phyloP scores from a whole-genome alignment of 306 rosid genomes.

The Quercus suber region DNA sequence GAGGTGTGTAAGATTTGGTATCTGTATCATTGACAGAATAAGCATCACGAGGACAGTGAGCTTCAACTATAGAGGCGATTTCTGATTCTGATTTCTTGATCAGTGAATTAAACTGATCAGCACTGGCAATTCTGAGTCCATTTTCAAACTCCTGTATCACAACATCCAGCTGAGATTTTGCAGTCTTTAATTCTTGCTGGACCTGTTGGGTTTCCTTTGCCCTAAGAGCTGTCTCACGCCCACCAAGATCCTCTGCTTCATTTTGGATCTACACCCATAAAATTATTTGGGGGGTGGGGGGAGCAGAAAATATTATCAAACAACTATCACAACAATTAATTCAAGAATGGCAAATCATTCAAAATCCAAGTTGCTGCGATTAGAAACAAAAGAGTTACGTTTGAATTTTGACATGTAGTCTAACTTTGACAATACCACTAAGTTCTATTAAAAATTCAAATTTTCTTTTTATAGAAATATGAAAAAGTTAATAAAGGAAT shows the following conservation, averaged over 20 bases:
- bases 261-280: constrained; percentile 56
- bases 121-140: constrained; percentile 44
- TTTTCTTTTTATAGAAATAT: not conserved
- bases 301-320: constrained; percentile 15
- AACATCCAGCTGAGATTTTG: constrained; percentile 63
- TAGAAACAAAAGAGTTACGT: not conserved
- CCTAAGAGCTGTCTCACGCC: constrained; percentile 61
- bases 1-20: constrained; percentile 51
- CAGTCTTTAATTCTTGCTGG: constrained; percentile 53
- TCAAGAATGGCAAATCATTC: not conserved
- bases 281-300: not conserved
- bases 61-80: constrained; percentile 64
- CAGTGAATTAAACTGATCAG: constrained; percentile 51
- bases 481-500: not conserved
- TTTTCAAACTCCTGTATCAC: constrained; percentile 63
- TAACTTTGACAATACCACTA: not conserved
- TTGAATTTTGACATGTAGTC: not conserved
- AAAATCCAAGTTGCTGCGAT: not conserved
- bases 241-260: constrained; percentile 84
- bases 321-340: constrained; percentile 6
- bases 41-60: constrained; percentile 39
- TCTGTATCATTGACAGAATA: constrained; percentile 33
- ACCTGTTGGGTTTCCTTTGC: constrained; percentile 57
- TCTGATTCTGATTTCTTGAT: constrained; percentile 72
- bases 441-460: not conserved